Evolutionary conservation across 116 monocot genomes (phyloP).

Genomic region (Posidonia oceanica): DNA sequence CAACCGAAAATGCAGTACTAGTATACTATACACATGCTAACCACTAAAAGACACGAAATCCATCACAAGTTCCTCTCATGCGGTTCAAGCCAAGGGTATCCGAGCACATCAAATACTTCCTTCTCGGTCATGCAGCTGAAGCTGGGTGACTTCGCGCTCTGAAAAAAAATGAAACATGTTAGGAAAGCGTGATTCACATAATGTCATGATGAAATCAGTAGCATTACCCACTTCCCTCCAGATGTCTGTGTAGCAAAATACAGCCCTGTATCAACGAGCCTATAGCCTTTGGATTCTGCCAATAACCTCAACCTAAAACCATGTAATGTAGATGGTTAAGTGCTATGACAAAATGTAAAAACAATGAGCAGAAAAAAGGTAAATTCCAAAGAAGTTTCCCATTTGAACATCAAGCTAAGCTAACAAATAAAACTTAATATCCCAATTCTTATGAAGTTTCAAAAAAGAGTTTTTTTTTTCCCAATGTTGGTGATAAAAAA

Average conservation of each 20-base stretch:
- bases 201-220: not conserved
- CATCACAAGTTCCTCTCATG: conserved; percentile 85
- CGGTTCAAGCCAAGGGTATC: conserved; percentile 88
- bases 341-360: no score
- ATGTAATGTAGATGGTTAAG: not conserved
- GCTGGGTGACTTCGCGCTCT: conserved; percentile 54
- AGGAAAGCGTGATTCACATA: not conserved
- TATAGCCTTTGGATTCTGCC: conserved; percentile 93
- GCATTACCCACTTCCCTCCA: conserved; percentile 46
- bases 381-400: no score
- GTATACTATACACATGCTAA: not conserved
- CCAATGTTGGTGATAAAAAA: no score
- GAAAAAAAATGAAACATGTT: not conserved
- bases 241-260: conserved; percentile 58
- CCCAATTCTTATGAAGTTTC: no score
- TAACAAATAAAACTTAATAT: no score
- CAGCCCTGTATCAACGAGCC: conserved; percentile 87
- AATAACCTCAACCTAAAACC: conserved; percentile 67
- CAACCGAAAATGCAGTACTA: not conserved
- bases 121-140: conserved; percentile 57
- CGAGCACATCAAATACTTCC: conserved; percentile 88
- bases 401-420: no score
- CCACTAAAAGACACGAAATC: not conserved
- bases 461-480: no score
- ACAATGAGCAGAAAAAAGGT: no score